phyloP scores from a whole-genome alignment of 2,329 filamentous ascomycete species.

The Camillea tinctor region DNA sequence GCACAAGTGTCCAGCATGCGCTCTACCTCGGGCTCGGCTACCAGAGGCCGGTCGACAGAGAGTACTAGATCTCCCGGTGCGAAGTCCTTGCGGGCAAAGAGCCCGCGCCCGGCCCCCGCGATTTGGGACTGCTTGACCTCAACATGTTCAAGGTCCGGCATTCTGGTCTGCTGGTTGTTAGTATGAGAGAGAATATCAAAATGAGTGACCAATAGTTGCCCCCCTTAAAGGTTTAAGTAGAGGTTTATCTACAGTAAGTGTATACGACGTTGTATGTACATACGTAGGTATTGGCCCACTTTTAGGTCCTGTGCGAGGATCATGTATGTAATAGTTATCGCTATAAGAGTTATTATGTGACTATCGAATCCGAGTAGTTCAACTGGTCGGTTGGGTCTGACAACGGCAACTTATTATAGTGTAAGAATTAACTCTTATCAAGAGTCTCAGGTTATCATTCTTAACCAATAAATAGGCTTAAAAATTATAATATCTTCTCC shows the following conservation, averaged over 20 bases:
- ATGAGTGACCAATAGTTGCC: not conserved
- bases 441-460: no score
- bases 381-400: no score
- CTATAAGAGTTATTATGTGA: no score
- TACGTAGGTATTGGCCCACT: not conserved
- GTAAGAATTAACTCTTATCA: no score
- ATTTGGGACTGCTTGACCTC: conserved; percentile 24
- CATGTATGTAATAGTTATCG: no score
- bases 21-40: conserved; percentile 23
- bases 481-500: no score
- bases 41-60: conserved; percentile 24
- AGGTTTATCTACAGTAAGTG: not conserved
- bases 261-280: no score
- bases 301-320: not conserved
- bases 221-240: no score
- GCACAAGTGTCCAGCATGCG: conserved; percentile 28
- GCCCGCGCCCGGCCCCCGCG: conserved; percentile 24
- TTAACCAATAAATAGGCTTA: no score
- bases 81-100: conserved; percentile 26
- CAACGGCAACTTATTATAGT: no score
- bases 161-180: conserved; percentile 7
- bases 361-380: no score
- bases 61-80: conserved; percentile 25
- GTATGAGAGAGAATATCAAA: not conserved
- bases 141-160: conserved; percentile 13